Evolutionary conservation across 1,284 basidiomycete species (phyloP).

Genomic region (Ustanciosporium gigantosporum): DNA sequence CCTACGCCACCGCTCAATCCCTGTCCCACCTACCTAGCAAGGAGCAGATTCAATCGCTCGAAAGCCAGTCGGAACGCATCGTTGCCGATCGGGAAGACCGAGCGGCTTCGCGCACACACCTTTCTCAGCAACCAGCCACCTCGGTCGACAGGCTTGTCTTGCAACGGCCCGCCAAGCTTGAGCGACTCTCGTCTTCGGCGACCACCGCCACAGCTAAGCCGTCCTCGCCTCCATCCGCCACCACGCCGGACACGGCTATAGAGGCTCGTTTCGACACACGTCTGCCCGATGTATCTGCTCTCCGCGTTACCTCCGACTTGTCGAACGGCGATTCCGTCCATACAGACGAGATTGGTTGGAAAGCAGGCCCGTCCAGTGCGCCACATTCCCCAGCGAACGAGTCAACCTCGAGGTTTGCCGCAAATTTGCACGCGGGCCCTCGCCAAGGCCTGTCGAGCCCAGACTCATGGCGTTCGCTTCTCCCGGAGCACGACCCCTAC

Average conservation of each 20-base stretch:
- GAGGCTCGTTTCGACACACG: constrained; percentile 2
- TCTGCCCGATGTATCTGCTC: constrained; percentile 3
- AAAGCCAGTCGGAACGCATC: not conserved
- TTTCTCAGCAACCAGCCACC: not conserved
- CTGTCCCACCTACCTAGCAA: not conserved
- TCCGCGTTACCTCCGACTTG: too few relatives aligned
- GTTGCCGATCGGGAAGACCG: not conserved
- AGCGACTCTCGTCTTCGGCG: constrained; percentile 23
- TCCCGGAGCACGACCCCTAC: constrained; percentile 47
- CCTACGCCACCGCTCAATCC: not conserved
- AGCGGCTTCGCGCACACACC: not conserved
- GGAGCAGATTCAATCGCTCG: constrained; percentile 5
- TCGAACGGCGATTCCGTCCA: too few relatives aligned
- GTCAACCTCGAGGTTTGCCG: too few relatives aligned
- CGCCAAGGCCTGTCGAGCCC: constrained; percentile 28
- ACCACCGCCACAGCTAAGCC: constrained; percentile 20
- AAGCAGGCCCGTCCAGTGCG: too few relatives aligned
- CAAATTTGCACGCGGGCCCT: too few relatives aligned
- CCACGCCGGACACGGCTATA: constrained; percentile 13
- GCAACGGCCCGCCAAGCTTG: constrained; percentile 29
- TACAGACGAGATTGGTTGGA: too few relatives aligned
- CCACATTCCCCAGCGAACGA: too few relatives aligned
- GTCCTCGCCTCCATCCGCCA: constrained; percentile 10
- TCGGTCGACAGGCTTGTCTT: constrained; percentile 1
- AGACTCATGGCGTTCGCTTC: constrained; percentile 46